Conservation (phyloP, 257 asterid genomes). For the Orobanche coerulescens region DNA sequence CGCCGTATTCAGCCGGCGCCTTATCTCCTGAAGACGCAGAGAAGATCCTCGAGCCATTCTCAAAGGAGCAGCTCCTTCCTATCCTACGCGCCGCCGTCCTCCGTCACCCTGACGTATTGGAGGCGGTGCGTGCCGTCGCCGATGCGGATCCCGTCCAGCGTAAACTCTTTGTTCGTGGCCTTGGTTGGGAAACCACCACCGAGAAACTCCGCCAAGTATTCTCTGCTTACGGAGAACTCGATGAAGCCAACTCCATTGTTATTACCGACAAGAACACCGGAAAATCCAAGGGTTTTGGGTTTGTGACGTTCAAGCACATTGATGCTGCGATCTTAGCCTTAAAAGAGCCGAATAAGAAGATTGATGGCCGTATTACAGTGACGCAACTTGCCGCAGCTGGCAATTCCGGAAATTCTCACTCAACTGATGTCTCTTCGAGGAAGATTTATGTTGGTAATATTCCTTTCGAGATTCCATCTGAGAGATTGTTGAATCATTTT, state of each 20-base stretch:
- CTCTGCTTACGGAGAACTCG: slow-evolving; percentile 67
- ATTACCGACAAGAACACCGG: slow-evolving; percentile 75
- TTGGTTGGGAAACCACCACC: slow-evolving; percentile 94
- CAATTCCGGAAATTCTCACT: slow-evolving; percentile 48
- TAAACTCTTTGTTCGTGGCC: slow-evolving; percentile 89
- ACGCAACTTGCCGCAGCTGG: slow-evolving; percentile 88
- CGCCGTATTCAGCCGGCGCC: slow-evolving; percentile 25
- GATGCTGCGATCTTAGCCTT: slow-evolving; percentile 76
- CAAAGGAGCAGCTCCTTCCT: slow-evolving; percentile 68
- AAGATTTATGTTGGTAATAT: slow-evolving; percentile 94
- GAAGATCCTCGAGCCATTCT: slow-evolving; percentile 71
- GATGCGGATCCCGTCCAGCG: slow-evolving; percentile 77
- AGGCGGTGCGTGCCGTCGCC: slow-evolving; percentile 67
- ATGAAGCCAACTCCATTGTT: slow-evolving; percentile 77
- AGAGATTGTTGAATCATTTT: slow-evolving; percentile 64
- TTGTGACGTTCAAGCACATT: slow-evolving; percentile 77
- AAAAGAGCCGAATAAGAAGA: slow-evolving; percentile 78
- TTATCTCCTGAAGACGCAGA: slow-evolving; percentile 71
- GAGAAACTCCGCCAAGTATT: slow-evolving; percentile 72
- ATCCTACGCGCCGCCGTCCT: slow-evolving; percentile 70
- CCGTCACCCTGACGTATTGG: slow-evolving; percentile 70
- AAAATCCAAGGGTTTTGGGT: slow-evolving; percentile 82
- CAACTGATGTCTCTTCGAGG: slow-evolving; percentile 63
- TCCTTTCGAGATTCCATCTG: slow-evolving; percentile 82
- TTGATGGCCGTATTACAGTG: slow-evolving; percentile 92